Evolutionary conservation across 2,329 filamentous ascomycete genomes (phyloP).

Genomic region (Diaporthe aspalathi): DNA sequence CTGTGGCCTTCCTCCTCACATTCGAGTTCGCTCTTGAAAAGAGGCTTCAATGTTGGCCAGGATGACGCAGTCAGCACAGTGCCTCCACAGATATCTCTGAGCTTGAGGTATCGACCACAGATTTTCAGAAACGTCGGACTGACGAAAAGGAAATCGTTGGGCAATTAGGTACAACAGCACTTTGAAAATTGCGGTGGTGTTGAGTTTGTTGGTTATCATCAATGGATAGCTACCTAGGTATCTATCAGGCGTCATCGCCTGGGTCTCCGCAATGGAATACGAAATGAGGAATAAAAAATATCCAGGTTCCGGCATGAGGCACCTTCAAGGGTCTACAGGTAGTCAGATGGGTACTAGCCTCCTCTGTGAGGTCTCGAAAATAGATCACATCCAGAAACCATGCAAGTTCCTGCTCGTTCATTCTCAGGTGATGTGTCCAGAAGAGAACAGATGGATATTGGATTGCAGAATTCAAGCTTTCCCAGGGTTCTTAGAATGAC

Average conservation of each 20-base stretch:
- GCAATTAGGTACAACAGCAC: neutral
- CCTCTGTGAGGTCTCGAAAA: neutral
- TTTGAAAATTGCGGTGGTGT: neutral
- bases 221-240: too few species aligned
- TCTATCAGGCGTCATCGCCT: neutral
- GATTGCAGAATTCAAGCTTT: neutral
- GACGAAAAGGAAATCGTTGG: neutral
- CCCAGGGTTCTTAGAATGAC: neutral
- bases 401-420: neutral
- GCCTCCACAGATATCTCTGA: constrained; percentile 44
- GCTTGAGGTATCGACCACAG: neutral
- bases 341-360: neutral
- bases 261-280: neutral
- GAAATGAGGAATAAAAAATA: too few species aligned
- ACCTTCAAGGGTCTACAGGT: neutral
- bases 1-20: neutral
- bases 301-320: neutral
- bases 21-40: constrained; percentile 9
- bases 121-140: neutral
- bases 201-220: neutral
- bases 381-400: neutral
- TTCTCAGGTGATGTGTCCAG: neutral
- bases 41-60: constrained; percentile 40
- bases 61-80: constrained; percentile 45
- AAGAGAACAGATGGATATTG: neutral